phyloP scores from a whole-genome alignment of 768 basidiomycete species.

The Lactarius akahatsu region DNA sequence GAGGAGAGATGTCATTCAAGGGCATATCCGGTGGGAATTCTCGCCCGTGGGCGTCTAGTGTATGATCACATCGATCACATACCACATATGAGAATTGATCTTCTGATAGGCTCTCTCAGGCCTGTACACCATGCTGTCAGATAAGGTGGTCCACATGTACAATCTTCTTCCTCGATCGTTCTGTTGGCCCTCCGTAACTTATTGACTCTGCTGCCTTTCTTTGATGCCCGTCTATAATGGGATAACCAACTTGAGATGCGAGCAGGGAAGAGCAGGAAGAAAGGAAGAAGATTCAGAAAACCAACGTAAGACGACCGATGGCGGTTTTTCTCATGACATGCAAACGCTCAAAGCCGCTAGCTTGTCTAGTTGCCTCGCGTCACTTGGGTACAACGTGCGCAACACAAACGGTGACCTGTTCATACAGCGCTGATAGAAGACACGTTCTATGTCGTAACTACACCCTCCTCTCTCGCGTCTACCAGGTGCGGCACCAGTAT shows the following conservation, averaged over 20 bases:
- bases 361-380: background rate
- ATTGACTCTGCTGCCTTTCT: background rate
- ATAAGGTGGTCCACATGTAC: background rate
- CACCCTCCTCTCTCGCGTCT: background rate
- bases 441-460: background rate
- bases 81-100: background rate
- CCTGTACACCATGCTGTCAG: background rate
- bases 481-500: background rate
- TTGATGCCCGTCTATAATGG: background rate
- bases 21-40: background rate
- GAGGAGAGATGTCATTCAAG: background rate
- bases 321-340: background rate
- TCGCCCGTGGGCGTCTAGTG: background rate
- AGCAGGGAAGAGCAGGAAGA: background rate
- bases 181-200: background rate
- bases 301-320: background rate
- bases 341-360: background rate
- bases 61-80: background rate
- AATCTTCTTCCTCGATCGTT: background rate
- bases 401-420: background rate
- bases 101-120: conserved; percentile 1
- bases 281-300: background rate
- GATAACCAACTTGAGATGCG: background rate
- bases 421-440: background rate
- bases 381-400: background rate